These are phyloP conservation scores for Teratosphaeria viscida DNA, from an alignment of 2,329 filamentous ascomycete species.

Conservation along the genomic window DNA sequence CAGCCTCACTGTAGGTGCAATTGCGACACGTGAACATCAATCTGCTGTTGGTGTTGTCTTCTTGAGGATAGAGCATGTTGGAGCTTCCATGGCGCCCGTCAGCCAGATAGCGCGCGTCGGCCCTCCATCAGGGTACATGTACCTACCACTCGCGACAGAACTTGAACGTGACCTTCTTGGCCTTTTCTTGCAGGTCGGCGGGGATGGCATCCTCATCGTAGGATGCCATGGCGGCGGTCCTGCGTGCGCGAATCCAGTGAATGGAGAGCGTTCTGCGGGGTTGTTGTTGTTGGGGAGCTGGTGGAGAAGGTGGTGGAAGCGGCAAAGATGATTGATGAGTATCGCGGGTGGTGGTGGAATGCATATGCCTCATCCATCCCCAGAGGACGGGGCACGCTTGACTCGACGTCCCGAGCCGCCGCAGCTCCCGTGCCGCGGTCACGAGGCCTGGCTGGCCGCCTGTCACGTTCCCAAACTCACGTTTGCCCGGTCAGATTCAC, in stretches of 20 bases:
- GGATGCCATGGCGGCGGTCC: conserved; percentile 10
- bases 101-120: not conserved
- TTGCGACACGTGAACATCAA: conserved; percentile 95
- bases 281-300: not conserved
- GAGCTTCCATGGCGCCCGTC: conserved; percentile 44
- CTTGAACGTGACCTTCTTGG: conserved; percentile 80
- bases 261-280: not conserved
- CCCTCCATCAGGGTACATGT: conserved; percentile 15
- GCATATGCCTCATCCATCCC: no score
- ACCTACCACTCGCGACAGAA: conserved; percentile 91
- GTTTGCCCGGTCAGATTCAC: not conserved
- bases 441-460: not conserved
- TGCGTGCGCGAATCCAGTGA: not conserved
- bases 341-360: not conserved
- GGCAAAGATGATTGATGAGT: no score
- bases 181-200: conserved; percentile 26
- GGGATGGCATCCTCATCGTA: conserved; percentile 27
- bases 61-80: conserved; percentile 95
- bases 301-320: not conserved
- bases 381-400: not conserved
- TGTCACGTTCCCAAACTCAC: not conserved
- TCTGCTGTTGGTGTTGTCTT: conserved; percentile 72
- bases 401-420: not conserved
- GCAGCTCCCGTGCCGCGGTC: not conserved
- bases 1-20: conserved; percentile 82